A percentile compares a stretch with the other conserved stretches of the same genome.
Evolutionary conservation across 441 rosid genomes (phyloP).

Genomic region (Daphne laureola): DNA sequence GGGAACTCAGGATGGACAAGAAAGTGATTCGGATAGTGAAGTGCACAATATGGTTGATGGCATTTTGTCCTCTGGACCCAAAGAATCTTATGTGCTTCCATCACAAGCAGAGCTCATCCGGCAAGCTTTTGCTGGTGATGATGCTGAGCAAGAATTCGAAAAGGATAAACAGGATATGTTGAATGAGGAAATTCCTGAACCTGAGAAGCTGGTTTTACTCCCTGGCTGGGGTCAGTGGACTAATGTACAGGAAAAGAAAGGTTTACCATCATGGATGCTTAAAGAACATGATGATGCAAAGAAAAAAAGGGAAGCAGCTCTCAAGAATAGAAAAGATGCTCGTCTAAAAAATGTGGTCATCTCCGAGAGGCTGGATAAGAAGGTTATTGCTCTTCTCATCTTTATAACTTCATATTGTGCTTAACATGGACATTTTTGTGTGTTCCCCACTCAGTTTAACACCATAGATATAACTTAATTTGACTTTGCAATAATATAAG

Average conservation of each 20-base stretch:
- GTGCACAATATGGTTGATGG: conserved; percentile 71
- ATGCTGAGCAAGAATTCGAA: conserved; percentile 70
- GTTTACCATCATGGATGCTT: conserved; percentile 75
- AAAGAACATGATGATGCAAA: conserved; percentile 64
- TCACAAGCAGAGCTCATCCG: conserved; percentile 85
- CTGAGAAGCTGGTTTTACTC: conserved; percentile 64
- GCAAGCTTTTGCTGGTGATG: conserved; percentile 91
- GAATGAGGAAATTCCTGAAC: conserved; percentile 71
- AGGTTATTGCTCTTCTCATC: conserved; percentile 31
- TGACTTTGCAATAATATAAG: too few species aligned
- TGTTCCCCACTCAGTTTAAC: too few species aligned
- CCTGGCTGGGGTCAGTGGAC: conserved; percentile 99
- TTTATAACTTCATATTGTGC: neutral
- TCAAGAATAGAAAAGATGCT: conserved; percentile 79
- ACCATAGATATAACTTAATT: too few species aligned
- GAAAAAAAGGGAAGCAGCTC: conserved; percentile 54
- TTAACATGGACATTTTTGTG: too few species aligned
- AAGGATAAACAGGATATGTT: conserved; percentile 60
- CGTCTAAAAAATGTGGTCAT: conserved; percentile 67
- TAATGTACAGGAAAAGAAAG: conserved; percentile 61
- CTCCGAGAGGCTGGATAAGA: conserved; percentile 78
- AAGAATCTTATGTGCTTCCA: conserved; percentile 57
- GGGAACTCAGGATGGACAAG: conserved; percentile 37
- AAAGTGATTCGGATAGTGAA: conserved; percentile 59
- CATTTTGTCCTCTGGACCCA: conserved; percentile 42